phyloP scores from a whole-genome alignment of 1,284 basidiomycete genomes.

The Ceratobasidium sp. region DNA sequence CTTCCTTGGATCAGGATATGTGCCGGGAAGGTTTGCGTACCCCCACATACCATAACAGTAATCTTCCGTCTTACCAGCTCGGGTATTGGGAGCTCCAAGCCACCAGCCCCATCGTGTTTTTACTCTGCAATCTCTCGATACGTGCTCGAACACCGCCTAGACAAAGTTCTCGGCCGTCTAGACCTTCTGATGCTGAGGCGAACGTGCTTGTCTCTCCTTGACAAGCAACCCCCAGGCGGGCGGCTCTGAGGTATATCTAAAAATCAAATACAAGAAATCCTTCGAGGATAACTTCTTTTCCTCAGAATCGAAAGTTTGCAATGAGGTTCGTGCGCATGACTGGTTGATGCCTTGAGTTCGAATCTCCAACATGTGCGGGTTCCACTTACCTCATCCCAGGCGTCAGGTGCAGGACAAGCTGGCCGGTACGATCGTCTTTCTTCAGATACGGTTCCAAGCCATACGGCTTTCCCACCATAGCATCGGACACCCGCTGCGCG shows the following conservation, averaged over 20 bases:
- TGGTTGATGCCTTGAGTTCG: constrained; percentile 24
- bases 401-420: constrained; percentile 11
- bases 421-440: background rate
- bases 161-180: constrained; percentile 40
- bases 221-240: constrained; percentile 5
- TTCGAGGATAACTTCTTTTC: constrained; percentile 1
- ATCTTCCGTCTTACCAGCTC: background rate
- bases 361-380: constrained; percentile 21
- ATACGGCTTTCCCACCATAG: constrained; percentile 18
- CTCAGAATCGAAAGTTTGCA: background rate
- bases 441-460: background rate
- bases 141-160: constrained; percentile 15
- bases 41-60: background rate
- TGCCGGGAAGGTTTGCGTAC: background rate
- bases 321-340: constrained; percentile 6
- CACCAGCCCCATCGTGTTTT: background rate
- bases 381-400: constrained; percentile 32
- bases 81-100: background rate
- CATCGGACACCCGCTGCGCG: background rate
- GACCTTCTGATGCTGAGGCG: constrained; percentile 31
- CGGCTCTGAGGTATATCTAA: constrained; percentile 4
- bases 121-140: constrained; percentile 9
- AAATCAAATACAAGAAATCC: constrained; percentile 35
- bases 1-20: background rate
- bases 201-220: constrained; percentile 12